These are phyloP conservation scores for Escallonia herrerae DNA, from an alignment of 129 eudicot species.

Conservation along the genomic window DNA sequence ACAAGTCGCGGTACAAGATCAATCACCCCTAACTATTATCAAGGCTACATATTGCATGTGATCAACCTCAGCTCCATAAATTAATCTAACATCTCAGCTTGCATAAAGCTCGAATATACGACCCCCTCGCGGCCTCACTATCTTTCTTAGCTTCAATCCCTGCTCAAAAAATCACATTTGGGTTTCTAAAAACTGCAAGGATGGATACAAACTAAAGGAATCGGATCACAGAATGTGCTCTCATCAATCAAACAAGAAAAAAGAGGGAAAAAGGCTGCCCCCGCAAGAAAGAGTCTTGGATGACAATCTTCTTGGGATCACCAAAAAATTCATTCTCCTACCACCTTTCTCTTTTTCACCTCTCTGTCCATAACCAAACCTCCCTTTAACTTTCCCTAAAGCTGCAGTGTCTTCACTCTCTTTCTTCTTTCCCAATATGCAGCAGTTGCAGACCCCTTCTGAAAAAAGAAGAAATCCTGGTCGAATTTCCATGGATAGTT, in stretches of 20 bases:
- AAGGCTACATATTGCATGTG: no score
- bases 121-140: not conserved
- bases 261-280: no score
- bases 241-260: no score
- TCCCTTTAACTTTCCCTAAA: not conserved
- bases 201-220: not conserved
- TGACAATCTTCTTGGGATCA: slow-evolving; percentile 1
- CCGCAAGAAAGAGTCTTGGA: not conserved
- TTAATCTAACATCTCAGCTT: no score
- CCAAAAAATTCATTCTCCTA: not conserved
- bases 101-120: no score
- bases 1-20: no score
- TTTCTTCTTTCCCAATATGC: no score
- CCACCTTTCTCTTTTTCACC: not conserved
- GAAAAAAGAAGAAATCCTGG: not conserved
- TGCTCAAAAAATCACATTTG: no score
- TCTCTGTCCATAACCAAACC: not conserved
- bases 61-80: no score
- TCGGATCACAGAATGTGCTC: no score
- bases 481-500: not conserved
- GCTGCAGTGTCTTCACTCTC: not conserved
- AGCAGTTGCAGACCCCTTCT: not conserved
- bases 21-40: no score
- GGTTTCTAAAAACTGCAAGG: not conserved
- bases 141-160: not conserved